Percentiles rank a stretch among this genome's conserved stretches.
Conservation (phyloP, 257 asterid genomes). For the Primulina huaijiensis region DNA sequence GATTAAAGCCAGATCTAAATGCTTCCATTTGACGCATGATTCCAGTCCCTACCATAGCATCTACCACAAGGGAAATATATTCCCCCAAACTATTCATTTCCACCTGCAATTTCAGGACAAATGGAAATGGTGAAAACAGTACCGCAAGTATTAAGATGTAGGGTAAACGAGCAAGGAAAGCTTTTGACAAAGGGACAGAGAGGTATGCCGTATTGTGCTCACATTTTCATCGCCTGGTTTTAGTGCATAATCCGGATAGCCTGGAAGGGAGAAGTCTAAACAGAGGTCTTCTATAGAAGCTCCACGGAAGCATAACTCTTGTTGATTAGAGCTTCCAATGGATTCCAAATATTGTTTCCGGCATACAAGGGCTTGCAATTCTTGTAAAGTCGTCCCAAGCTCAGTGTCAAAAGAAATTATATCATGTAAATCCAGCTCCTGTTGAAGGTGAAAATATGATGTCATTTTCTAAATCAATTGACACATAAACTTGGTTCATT, state of each 20-base stretch:
- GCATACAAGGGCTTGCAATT: constrained; percentile 80
- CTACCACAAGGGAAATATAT: constrained; percentile 75
- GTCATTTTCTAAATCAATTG: constrained; percentile 2
- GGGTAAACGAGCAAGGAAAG: not conserved
- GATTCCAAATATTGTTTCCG: constrained; percentile 68
- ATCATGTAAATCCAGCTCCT: constrained; percentile 96
- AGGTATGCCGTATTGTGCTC: constrained; percentile 21
- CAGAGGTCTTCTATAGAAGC: constrained; percentile 80
- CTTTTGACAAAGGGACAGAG: constrained; percentile 7
- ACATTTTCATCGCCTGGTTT: constrained; percentile 70
- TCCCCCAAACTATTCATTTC: constrained; percentile 76
- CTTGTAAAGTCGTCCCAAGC: constrained; percentile 83
- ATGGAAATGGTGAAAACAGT: constrained; percentile 1
- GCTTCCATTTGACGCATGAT: constrained; percentile 86
- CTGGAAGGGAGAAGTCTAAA: constrained; percentile 94
- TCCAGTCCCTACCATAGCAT: constrained; percentile 79
- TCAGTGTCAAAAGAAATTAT: constrained; percentile 71
- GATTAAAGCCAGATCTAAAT: constrained; percentile 94
- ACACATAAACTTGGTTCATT: constrained; percentile 6
- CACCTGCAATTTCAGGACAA: constrained; percentile 48
- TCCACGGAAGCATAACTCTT: constrained; percentile 67
- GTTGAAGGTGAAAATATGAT: constrained; percentile 29
- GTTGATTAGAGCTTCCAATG: constrained; percentile 44
- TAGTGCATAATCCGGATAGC: constrained; percentile 79
- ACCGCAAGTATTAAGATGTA: not conserved